Base-by-base conservation (phyloP, 768 basidiomycete genomes). In the Porpolomopsis calyptriformis region DNA sequence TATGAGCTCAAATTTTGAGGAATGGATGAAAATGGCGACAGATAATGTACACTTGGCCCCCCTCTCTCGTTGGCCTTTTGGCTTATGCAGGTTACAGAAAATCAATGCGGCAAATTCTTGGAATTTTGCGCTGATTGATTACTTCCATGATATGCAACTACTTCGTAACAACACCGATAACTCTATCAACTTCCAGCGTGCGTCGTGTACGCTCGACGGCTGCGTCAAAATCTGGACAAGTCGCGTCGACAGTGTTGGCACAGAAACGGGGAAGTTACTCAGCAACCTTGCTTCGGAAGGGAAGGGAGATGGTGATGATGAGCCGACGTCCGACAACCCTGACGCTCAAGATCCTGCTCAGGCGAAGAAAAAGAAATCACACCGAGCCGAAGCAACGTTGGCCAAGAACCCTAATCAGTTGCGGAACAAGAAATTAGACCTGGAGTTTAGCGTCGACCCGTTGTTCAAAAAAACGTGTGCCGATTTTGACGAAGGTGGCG, bases 11-110 rank as follows among this genome's bases (percentile, higher is more conserved):
- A 96, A 92, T 55, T 96, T 84, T 57, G 96, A 99, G 61, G 92
- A 98, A 64, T 98, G 96, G 96, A 98, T 99, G 94, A 98, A 98
- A 71, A 82, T 98, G 81, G 92, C 93, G 1, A 98, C 94, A 2
- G 94, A 98, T 60, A 98, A 98, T 64, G 96, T 97, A 60, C 55
- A 80, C 69, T 43, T 23, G 45, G 16, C 16, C 34, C 44, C 45
- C 36, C 12, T 29, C 51, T 60, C 31, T n/a, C 35, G 4, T n/a
- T 24, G 11, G 22, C 40, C 27, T 6, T 45, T 47, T 46, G 24
- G 25, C 48, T 57, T 36, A 62, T 45, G 33, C 40, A 33, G 26
- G 12, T 49, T 39, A 16, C 58, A 98, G 96, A 99, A 98, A 97
- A 98, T 99, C 67, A 99, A 92, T 48, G 85, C 88, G 4, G 79